Evolutionary conservation across 2,329 filamentous ascomycete species (phyloP), one percentile per base, ranked within the genome.

Genomic region (Fonsecaea monophora): DNA sequence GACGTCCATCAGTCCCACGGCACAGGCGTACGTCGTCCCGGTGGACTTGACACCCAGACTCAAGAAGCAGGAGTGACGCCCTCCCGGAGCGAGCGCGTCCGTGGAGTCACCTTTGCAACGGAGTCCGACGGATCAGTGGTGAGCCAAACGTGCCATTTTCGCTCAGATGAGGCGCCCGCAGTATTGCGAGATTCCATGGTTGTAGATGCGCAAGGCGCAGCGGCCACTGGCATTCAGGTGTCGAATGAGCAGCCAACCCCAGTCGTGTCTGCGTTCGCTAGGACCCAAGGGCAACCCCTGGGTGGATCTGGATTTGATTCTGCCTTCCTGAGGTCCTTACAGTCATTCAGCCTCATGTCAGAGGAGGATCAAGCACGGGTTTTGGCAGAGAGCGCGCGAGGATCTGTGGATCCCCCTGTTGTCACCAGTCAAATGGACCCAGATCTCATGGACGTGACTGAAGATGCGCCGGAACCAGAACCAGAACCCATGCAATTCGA

Each of bases 61-160:
- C 38, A 3, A 4, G 13, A 21, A 12, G 40, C 32, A 50, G 30
- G 13, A 32, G 9, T 10, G 13, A 38, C 12, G 15, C 3, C 25
- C 21, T n/a, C 13, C 13, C 30, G 25, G 32, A n/a, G 34, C 9
- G 25, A 35, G 50, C 38, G 12, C 7, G 5, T 13, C 18, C 21
- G 40, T 50, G 40, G 57, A 48, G 57, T 45, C 40, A 50, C 25
- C 8, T 32, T 60, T 25, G 57, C 57, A 37, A 34, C 30, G 8
- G 32, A 60, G 4, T n/a, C 32, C 8, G 40, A 60, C 34, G 57
- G 57, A 18, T 60, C 57, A 12, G 37, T 34, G 18, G 40, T 50
- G 30, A 18, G 12, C 15, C 25, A 60, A 1, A 60, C 57, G 30
- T 18, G 32, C 40, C 25, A 35, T 12, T 60, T 60, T 25, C 9